Conservation (phyloP, 768 basidiomycete species). For the Rhizopogon vinicolor region DNA sequence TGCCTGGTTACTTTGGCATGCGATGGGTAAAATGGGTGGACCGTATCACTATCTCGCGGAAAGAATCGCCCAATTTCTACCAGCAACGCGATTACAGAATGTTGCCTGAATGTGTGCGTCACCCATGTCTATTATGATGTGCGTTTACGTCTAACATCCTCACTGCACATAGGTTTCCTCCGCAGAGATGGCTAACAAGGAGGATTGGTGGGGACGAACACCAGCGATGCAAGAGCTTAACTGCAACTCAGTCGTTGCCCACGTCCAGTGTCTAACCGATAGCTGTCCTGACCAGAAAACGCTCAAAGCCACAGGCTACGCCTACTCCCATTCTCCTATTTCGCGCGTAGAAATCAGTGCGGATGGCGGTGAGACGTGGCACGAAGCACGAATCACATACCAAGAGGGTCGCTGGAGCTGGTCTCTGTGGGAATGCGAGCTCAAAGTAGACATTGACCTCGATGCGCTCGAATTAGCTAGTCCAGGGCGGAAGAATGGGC, state of each 20-base stretch:
- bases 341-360: conserved; percentile 44
- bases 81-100: conserved; percentile 72
- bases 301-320: conserved; percentile 48
- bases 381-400: conserved; percentile 46
- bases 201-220: conserved; percentile 45
- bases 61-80: conserved; percentile 65
- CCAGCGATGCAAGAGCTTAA: conserved; percentile 56
- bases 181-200: conserved; percentile 18
- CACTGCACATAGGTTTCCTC: conserved; percentile 15
- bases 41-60: conserved; percentile 44
- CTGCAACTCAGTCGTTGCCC: conserved; percentile 57
- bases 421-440: conserved; percentile 59
- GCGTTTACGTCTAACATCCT: not conserved
- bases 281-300: conserved; percentile 19
- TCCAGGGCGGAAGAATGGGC: conserved; percentile 10
- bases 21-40: conserved; percentile 79
- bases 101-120: conserved; percentile 42
- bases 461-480: conserved; percentile 6
- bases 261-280: conserved; percentile 5
- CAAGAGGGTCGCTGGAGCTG: conserved; percentile 69
- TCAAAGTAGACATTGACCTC: conserved; percentile 28
- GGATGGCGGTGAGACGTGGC: conserved; percentile 51
- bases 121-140: not conserved
- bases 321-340: conserved; percentile 46
- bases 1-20: conserved; percentile 64